Evolutionary conservation across 192 early-diverging fungal genomes (phyloP).

Genomic region (Gaertneriomyces semiglobifer): DNA sequence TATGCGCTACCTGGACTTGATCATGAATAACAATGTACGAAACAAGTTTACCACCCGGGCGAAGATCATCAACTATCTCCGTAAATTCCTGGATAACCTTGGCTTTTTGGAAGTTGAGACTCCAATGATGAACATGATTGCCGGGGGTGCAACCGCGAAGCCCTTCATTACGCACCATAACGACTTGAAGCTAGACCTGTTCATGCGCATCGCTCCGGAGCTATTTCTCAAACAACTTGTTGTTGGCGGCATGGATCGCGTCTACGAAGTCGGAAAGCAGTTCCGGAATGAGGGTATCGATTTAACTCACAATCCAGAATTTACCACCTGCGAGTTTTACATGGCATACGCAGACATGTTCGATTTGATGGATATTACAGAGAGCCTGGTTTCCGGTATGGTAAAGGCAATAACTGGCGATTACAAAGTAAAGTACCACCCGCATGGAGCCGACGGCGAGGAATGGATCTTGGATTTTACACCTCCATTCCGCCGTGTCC

Average conservation of each 20-base stretch:
- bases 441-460: slow-evolving; percentile 74
- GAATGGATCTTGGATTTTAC: slow-evolving; percentile 91
- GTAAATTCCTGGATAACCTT: slow-evolving; percentile 88
- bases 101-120: slow-evolving; percentile 99
- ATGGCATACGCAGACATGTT: slow-evolving; percentile 99
- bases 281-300: slow-evolving; percentile 99
- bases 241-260: slow-evolving; percentile 96
- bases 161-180: slow-evolving; percentile 99
- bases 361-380: slow-evolving; percentile 96
- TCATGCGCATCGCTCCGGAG: slow-evolving; percentile 98
- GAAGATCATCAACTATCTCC: slow-evolving; percentile 94
- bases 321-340: slow-evolving; percentile 99
- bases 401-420: slow-evolving; percentile 87
- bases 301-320: slow-evolving; percentile 99
- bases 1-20: slow-evolving; percentile 96
- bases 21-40: slow-evolving; percentile 95
- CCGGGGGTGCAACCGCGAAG: slow-evolving; percentile 93
- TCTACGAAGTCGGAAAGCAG: slow-evolving; percentile 98
- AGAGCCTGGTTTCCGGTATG: slow-evolving; percentile 82
- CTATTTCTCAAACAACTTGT: slow-evolving; percentile 97
- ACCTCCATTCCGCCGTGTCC: slow-evolving; percentile 90
- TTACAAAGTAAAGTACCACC: slow-evolving; percentile 93
- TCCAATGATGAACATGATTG: slow-evolving; percentile 99
- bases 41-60: slow-evolving; percentile 91
- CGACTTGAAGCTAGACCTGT: slow-evolving; percentile 96